Evolutionary conservation across 345 rosid genomes (phyloP), one percentile per base, ranked within the genome.

Genomic region (Hibiscus tridactylites): DNA sequence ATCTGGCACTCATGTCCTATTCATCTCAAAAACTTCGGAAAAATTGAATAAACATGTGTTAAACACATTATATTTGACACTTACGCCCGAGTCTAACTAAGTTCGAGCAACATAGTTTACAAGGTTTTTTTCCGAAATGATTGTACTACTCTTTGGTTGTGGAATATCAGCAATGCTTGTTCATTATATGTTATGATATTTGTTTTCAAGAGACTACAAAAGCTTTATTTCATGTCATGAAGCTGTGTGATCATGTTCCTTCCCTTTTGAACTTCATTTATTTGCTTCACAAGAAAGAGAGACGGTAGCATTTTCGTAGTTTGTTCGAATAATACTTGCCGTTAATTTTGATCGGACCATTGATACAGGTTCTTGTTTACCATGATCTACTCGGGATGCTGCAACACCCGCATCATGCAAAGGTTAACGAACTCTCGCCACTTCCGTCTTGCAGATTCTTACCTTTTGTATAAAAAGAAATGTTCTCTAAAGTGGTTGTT

Each of bases 351-450:
- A 39, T 64, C 4, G 0, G 5, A 10, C 81, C 1, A 28, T 10
- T 49, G 71, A 67, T 85, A 75, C 81, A 94, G 93, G 96, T 84
- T 35, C 82, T 61, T 6, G 93, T 91, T 73, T 91, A 90, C 86
- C 97, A 92, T 80, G 99, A 95, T 77, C 89, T 95, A 53, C 74
- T 95, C 60, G 99, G 97, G 73, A 92, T 95, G 97, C 71, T 90
- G 84, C 99, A 88, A 75, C 99, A 92, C 72, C 99, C 99, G 16
- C 96, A 92, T 77, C 97, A 95, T 80, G 97, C 97, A 60, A 95
- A 95, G 97, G 99, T 92, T 50, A 73, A 31, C 60, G 10, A 19
- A 16, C 15, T 2, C 39, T 66, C 54, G 13, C 57, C 50, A 4
- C 47, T 42, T 33, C 91, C 46, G 47, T 3, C 69, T 66, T 62